Percentiles rank a stretch among this genome's conserved stretches.
phyloP scores from a whole-genome alignment of 306 rosid species.

The Prunus kanzakura region DNA sequence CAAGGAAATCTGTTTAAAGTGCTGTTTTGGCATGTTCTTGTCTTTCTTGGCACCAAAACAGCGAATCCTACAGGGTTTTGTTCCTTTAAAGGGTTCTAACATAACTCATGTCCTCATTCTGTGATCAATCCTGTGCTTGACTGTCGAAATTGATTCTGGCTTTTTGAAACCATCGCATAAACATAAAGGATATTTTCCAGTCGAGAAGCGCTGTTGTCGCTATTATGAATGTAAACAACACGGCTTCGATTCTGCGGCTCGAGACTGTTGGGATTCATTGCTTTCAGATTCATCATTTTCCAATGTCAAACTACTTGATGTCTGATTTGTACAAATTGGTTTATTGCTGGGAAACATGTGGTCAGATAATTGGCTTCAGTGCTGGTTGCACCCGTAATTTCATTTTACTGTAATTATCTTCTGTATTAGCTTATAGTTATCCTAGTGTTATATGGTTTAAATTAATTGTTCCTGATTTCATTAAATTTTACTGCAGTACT shows the following conservation, averaged over 20 bases:
- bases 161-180: not conserved
- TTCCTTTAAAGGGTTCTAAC: not conserved
- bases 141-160: not conserved
- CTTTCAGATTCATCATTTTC: not conserved
- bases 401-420: not conserved
- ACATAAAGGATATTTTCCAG: not conserved
- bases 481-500: slow-evolving; percentile 54
- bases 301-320: not conserved
- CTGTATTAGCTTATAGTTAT: not conserved
- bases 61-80: not conserved
- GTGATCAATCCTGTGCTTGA: not conserved
- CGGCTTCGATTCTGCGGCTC: not conserved
- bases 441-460: not conserved
- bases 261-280: not conserved
- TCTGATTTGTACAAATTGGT: not conserved
- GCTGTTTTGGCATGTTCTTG: not conserved
- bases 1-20: not conserved
- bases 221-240: not conserved
- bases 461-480: slow-evolving; percentile 8
- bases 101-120: not conserved
- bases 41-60: not conserved
- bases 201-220: not conserved
- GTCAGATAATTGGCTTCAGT: not conserved
- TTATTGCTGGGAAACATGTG: not conserved
- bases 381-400: not conserved